Percentiles rank a stretch among this genome's conserved stretches.
Evolutionary conservation across 257 asterid species (phyloP).

Genomic region (Scutellaria barbata): DNA sequence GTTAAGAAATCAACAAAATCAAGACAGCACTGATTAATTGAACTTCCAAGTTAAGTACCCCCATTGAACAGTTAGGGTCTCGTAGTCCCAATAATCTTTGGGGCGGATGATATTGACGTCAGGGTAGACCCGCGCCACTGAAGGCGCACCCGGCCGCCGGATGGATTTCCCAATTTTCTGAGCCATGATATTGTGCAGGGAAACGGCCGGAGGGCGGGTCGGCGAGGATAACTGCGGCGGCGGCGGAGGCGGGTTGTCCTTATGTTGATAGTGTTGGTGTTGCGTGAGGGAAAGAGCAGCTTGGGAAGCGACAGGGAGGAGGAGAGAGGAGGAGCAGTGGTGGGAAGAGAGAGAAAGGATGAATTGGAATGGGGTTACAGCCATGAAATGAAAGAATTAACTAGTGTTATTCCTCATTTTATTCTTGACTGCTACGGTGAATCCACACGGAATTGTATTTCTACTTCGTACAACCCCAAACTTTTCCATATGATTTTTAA

Average conservation of each 20-base stretch:
- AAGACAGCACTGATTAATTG: neutral
- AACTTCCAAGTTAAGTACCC: constrained; percentile 44
- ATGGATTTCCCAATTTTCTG: constrained; percentile 70
- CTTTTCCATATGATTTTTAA: too few relatives aligned
- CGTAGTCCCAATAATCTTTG: constrained; percentile 80
- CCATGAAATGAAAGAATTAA: constrained; percentile 15
- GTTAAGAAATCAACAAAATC: neutral
- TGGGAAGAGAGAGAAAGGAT: neutral
- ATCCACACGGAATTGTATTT: too few relatives aligned
- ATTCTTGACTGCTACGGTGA: neutral
- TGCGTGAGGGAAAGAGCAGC: constrained; percentile 30
- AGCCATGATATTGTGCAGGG: constrained; percentile 53
- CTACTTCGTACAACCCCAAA: too few relatives aligned
- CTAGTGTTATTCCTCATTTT: neutral
- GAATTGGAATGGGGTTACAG: constrained; percentile 26
- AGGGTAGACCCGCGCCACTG: constrained; percentile 69
- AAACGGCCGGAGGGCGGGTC: constrained; percentile 32
- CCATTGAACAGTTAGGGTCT: constrained; percentile 72
- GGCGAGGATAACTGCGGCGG: constrained; percentile 24
- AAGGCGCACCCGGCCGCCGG: constrained; percentile 67
- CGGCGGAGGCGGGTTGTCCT: constrained; percentile 3
- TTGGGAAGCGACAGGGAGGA: constrained; percentile 37
- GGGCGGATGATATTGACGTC: constrained; percentile 72
- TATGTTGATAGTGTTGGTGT: constrained; percentile 21
- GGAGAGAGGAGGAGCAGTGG: constrained; percentile 5